Conservation (phyloP, 306 rosid species). For the Carpinus viminea region DNA sequence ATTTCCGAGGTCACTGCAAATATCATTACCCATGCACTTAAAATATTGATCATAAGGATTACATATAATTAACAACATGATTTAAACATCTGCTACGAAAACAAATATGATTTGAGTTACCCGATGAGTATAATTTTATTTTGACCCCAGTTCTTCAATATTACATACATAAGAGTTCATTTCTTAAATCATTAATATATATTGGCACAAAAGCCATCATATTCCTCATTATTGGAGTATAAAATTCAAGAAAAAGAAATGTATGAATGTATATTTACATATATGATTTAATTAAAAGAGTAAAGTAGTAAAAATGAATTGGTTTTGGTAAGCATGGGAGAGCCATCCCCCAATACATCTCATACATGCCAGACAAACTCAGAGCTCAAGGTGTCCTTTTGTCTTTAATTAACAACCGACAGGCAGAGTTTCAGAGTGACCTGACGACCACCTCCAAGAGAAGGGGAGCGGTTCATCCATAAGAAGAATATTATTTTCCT, state of each 20-base stretch:
- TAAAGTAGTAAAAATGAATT: neutral
- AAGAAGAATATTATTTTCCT: neutral
- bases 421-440: neutral
- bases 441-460: neutral
- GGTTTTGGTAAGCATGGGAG: neutral
- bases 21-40: neutral
- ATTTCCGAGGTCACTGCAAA: conserved; percentile 81
- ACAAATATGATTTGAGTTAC: neutral
- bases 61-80: neutral
- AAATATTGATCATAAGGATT: neutral
- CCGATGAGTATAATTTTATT: neutral
- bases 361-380: neutral
- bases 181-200: too few species aligned
- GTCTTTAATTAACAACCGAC: too few species aligned
- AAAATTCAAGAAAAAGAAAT: too few species aligned
- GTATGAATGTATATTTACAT: neutral
- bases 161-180: too few species aligned
- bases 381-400: neutral
- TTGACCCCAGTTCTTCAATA: too few species aligned
- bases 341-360: too few species aligned
- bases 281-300: neutral
- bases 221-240: too few species aligned
- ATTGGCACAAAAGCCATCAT: too few species aligned
- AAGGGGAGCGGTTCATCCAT: neutral
- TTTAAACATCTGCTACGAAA: neutral